Evolutionary conservation across 1,284 basidiomycete species (phyloP), one percentile per base, ranked within the genome.

Genomic region (Cutaneotrichosporon sp.): DNA sequence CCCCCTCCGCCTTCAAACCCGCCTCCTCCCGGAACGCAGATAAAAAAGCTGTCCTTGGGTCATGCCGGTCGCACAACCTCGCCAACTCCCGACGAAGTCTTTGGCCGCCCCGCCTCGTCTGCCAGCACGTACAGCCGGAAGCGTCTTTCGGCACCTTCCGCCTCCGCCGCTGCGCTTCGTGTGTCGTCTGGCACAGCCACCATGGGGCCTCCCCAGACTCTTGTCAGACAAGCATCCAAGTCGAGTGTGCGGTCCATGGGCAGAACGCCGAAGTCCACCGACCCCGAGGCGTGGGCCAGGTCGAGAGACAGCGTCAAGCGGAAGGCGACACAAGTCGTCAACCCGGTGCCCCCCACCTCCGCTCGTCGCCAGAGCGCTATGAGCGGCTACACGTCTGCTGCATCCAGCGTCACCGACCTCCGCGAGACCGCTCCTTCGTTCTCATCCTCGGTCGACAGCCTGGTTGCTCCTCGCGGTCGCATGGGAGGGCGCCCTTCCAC

Each of bases 71-170:
- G 90, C 46, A 90, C 91, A 0, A 86, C 83, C 0, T 94, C 91
- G 0, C 90, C 91, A 1, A 90, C 90, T 5, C 79, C 86, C 12
- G 90, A 94, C 54, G 85, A 90, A 62, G 83, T 92, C 56, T 84
- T 88, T n/a, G n/a, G n/a, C 61, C 85, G 90, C 22, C 88, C 90
- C 1, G 87, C 87, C 2, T 90, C 88, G 0, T 88, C 90, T 0
- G 83, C 84, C 3, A 83, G 45, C 22, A 35, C 19, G 29, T 41
- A 48, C 25, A 37, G 46, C 38, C 41, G 37, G 16, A 41, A 32
- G 17, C 51, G 48, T 51, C 56, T 48, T 22, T 61, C 62, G 27
- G 79, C 84, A 2, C 83, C 84, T 38, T 70, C 56, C 75, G 78
- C 59, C 67, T 75, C 64, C 9, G 41, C 77, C 76, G 55, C 78